phyloP scores from a whole-genome alignment of 108 stramenopile species.

The Fragilaria crotonensis region DNA sequence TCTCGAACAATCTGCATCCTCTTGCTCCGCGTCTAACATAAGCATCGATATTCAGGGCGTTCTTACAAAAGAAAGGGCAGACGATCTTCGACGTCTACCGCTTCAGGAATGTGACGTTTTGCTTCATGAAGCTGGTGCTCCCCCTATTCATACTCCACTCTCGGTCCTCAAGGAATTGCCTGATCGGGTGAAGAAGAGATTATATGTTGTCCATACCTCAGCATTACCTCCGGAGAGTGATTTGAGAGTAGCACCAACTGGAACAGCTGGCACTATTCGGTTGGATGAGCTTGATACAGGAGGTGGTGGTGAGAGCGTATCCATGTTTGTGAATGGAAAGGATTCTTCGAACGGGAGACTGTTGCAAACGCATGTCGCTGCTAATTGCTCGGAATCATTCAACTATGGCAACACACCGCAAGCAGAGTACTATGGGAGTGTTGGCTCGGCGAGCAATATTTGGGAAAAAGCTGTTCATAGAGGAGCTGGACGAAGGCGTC shows the following conservation, averaged over 20 bases:
- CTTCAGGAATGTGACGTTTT: constrained; percentile 82
- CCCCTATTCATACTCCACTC: constrained; percentile 92
- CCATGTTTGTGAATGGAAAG: not conserved
- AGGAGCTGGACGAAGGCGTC: constrained; percentile 77
- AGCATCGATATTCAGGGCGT: constrained; percentile 44
- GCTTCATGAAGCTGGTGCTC: constrained; percentile 88
- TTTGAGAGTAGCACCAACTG: constrained; percentile 77
- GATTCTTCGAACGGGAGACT: not conserved
- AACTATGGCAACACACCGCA: not conserved
- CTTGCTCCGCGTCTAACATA: not conserved
- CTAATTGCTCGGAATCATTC: too few relatives aligned
- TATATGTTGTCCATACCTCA: constrained; percentile 93
- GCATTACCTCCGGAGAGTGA: constrained; percentile 63
- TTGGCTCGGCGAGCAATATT: not conserved
- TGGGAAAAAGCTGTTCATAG: constrained; percentile 59
- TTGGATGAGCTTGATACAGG: constrained; percentile 37
- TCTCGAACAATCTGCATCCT: too few relatives aligned
- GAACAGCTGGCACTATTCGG: constrained; percentile 81
- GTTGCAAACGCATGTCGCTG: too few relatives aligned
- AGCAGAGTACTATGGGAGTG: not conserved
- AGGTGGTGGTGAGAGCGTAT: not conserved
- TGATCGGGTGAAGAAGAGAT: constrained; percentile 56
- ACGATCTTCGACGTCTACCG: constrained; percentile 77
- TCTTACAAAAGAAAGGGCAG: constrained; percentile 62
- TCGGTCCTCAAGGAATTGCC: constrained; percentile 70